Evolutionary conservation across 805 yeast species (phyloP).

Genomic region (Phaffomyces opuntiae): DNA sequence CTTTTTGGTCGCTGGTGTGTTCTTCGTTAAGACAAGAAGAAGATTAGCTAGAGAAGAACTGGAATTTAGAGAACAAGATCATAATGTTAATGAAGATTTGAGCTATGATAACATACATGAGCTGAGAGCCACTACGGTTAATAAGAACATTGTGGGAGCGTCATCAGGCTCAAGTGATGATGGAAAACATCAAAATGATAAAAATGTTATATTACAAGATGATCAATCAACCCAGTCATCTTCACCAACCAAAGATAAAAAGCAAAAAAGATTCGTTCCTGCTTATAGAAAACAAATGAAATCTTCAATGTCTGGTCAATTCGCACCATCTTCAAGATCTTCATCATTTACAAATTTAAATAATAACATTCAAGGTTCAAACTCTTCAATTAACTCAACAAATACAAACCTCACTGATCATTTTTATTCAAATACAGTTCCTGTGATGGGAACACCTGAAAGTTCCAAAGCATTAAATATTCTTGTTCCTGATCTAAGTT

Average conservation of each 20-base stretch:
- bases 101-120: slow-evolving; percentile 25
- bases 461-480: slow-evolving; percentile 5
- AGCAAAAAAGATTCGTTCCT: slow-evolving; percentile 26
- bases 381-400: slow-evolving; percentile 17
- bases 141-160: neutral
- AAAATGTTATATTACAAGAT: neutral
- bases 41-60: slow-evolving; percentile 32
- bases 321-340: slow-evolving; percentile 16
- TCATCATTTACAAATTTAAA: slow-evolving; percentile 17
- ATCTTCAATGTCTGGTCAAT: slow-evolving; percentile 14
- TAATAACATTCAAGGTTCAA: slow-evolving; percentile 16
- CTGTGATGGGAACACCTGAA: slow-evolving; percentile 13
- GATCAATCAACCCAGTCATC: slow-evolving; percentile 1
- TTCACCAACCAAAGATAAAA: slow-evolving; percentile 4
- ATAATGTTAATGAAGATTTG: slow-evolving; percentile 31
- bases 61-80: slow-evolving; percentile 23
- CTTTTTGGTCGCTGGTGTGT: slow-evolving; percentile 25
- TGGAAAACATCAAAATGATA: slow-evolving; percentile 1
- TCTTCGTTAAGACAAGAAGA: slow-evolving; percentile 33
- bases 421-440: slow-evolving; percentile 21
- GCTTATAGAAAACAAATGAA: slow-evolving; percentile 31
- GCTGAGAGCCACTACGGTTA: slow-evolving; percentile 12
- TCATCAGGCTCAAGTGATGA: slow-evolving; percentile 7
- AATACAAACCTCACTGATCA: slow-evolving; percentile 22
- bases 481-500: slow-evolving; percentile 4